Evolutionary conservation across 257 asterid species (phyloP).

Genomic region (Primulina eburnea): DNA sequence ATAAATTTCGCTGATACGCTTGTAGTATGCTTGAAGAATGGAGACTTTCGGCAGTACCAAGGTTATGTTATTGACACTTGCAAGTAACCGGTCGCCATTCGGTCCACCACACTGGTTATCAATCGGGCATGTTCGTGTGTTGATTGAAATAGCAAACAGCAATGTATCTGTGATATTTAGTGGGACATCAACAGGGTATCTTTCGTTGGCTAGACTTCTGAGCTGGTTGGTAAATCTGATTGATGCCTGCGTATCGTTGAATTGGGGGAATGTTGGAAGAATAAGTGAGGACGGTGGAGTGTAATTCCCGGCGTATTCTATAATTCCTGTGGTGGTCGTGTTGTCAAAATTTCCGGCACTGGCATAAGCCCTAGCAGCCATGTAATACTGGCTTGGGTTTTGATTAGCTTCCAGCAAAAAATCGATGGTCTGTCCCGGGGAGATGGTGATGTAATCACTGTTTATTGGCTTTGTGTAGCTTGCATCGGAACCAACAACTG

Average conservation of each 20-base stretch:
- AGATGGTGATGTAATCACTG: slow-evolving; percentile 40
- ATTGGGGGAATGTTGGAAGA: slow-evolving; percentile 39
- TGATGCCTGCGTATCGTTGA: slow-evolving; percentile 37
- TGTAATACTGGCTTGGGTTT: slow-evolving; percentile 46
- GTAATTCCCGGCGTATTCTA: slow-evolving; percentile 38
- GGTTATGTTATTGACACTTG: slow-evolving; percentile 37
- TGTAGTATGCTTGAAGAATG: slow-evolving; percentile 39
- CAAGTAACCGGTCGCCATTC: slow-evolving; percentile 3
- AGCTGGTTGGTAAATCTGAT: slow-evolving; percentile 40
- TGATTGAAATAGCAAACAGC: slow-evolving; percentile 25
- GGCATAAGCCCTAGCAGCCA: slow-evolving; percentile 50
- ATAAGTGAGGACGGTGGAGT: slow-evolving; percentile 29
- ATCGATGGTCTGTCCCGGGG: slow-evolving; percentile 64
- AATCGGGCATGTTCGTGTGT: slow-evolving; percentile 9
- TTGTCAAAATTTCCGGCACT: slow-evolving; percentile 24
- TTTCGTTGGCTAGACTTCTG: slow-evolving; percentile 34
- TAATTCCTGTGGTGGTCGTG: slow-evolving; percentile 56
- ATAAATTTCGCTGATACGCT: slow-evolving; percentile 28
- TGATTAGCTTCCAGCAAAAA: slow-evolving; percentile 49
- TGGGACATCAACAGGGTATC: slow-evolving; percentile 26
- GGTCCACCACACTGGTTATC: slow-evolving; percentile 22
- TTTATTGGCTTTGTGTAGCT: slow-evolving; percentile 49
- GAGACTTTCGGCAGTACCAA: slow-evolving; percentile 21
- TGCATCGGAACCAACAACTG: slow-evolving; percentile 54
- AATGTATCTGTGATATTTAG: slow-evolving; percentile 4